Evolutionary conservation across 768 basidiomycete species (phyloP).

Genomic region (Aureoboletus auriporus): DNA sequence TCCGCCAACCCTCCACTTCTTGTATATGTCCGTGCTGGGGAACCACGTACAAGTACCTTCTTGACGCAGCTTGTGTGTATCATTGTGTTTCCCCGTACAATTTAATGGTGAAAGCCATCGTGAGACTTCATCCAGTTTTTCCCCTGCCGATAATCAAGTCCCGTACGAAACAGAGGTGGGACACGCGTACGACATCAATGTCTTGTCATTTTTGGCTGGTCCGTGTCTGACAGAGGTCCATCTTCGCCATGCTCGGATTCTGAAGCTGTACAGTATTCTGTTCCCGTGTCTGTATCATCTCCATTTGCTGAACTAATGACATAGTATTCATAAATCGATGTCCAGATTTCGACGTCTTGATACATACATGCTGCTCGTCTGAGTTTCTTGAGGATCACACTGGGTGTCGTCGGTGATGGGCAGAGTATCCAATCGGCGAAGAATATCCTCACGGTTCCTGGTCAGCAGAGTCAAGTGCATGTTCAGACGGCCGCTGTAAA

Average conservation of each 20-base stretch:
- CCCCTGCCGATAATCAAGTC: neutral
- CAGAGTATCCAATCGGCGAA: too few species aligned
- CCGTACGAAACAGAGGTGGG: too few species aligned
- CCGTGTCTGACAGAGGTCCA: too few species aligned
- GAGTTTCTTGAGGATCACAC: neutral
- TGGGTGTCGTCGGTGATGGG: too few species aligned
- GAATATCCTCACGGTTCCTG: too few species aligned
- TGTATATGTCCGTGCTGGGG: neutral
- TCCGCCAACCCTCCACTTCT: neutral
- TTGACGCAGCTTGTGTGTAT: too few species aligned
- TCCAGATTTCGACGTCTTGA: neutral
- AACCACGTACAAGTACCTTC: neutral
- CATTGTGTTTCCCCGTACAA: neutral
- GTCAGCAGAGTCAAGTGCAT: too few species aligned
- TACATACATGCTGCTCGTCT: neutral
- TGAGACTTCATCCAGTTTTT: neutral
- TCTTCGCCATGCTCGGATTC: neutral
- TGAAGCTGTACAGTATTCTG: too few species aligned
- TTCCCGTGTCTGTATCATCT: too few species aligned
- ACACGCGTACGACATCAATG: neutral
- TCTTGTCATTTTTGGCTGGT: too few species aligned
- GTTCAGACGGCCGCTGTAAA: too few species aligned
- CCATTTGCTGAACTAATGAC: neutral
- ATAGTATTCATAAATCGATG: neutral
- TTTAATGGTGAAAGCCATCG: neutral